phyloP scores from a whole-genome alignment of 1,284 basidiomycete species.

The Pseudozyma sp. region DNA sequence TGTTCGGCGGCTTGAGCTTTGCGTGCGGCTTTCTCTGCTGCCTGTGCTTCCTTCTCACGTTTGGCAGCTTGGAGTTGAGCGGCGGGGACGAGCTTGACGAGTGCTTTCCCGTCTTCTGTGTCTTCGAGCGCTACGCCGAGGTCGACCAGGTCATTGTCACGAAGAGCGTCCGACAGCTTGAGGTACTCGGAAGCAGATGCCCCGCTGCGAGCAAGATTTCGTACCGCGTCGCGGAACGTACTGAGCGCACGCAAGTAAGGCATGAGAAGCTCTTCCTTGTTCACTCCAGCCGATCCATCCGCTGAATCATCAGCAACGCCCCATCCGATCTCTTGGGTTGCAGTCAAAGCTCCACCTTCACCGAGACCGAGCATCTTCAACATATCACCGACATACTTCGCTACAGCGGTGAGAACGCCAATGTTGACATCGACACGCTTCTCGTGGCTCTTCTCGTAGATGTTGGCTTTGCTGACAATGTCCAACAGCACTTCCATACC shows the following conservation, averaged over 20 bases:
- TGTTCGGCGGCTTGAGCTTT: conserved; percentile 81
- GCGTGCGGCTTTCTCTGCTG: conserved; percentile 82
- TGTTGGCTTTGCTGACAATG: conserved; percentile 86
- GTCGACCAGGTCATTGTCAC: conserved; percentile 89
- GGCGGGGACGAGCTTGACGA: conserved; percentile 91
- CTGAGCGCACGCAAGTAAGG: conserved; percentile 89
- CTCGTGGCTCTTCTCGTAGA: conserved; percentile 76
- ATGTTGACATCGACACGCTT: conserved; percentile 75
- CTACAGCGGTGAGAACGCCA: conserved; percentile 78
- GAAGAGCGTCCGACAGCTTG: conserved; percentile 77
- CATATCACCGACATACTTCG: conserved; percentile 89
- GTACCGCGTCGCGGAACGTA: conserved; percentile 89
- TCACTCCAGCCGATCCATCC: conserved; percentile 31
- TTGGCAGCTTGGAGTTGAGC: conserved; percentile 83
- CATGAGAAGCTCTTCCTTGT: conserved; percentile 87
- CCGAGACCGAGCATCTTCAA: conserved; percentile 94
- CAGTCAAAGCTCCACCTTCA: conserved; percentile 73
- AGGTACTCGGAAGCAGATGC: conserved; percentile 60
- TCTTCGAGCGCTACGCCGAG: conserved; percentile 96
- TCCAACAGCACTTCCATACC: conserved; percentile 84
- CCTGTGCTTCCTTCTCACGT: conserved; percentile 86
- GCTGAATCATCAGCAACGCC: conserved; percentile 46
- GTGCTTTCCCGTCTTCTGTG: conserved; percentile 80
- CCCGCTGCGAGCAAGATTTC: conserved; percentile 79
- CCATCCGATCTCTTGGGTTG: conserved; percentile 62